A percentile compares a stretch with the other conserved stretches of the same genome.
Evolutionary conservation across 1,284 basidiomycete genomes (phyloP).

Genomic region (Cutaneotrichosporon cutaneum): DNA sequence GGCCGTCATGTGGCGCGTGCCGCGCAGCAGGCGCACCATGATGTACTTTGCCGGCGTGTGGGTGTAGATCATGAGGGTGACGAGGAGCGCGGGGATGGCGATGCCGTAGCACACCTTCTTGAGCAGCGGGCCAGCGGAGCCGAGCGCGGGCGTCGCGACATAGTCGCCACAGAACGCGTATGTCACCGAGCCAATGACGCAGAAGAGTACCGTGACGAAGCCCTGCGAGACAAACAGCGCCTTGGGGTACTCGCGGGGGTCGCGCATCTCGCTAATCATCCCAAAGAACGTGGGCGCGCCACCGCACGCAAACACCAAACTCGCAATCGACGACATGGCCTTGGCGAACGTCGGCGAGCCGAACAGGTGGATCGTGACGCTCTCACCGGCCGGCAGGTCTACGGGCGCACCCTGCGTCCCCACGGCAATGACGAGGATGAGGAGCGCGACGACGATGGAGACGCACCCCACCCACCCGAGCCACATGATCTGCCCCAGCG

Average conservation of each 20-base stretch:
- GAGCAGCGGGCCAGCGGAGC: slow-evolving; percentile 35
- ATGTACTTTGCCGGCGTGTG: slow-evolving; percentile 38
- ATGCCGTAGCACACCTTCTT: slow-evolving; percentile 47
- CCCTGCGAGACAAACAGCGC: slow-evolving; percentile 29
- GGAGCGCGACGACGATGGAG: slow-evolving; percentile 41
- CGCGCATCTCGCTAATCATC: slow-evolving; percentile 44
- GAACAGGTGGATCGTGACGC: slow-evolving; percentile 30
- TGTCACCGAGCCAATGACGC: slow-evolving; percentile 13
- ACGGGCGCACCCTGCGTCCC: slow-evolving; percentile 43
- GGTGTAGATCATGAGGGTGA: slow-evolving; percentile 28
- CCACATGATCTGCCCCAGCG: slow-evolving; percentile 47
- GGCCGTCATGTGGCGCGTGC: slow-evolving; percentile 31
- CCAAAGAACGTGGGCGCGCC: slow-evolving; percentile 34
- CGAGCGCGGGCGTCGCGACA: slow-evolving; percentile 36
- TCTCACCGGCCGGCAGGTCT: slow-evolving; percentile 32
- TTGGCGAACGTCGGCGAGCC: slow-evolving; percentile 32
- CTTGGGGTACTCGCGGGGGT: slow-evolving; percentile 33
- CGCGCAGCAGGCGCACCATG: slow-evolving; percentile 35
- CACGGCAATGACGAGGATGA: slow-evolving; percentile 50
- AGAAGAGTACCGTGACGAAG: slow-evolving; percentile 16
- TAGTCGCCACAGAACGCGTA: slow-evolving; percentile 33
- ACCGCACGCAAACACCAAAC: slow-evolving; percentile 32
- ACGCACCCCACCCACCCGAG: slow-evolving; percentile 47
- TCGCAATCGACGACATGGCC: slow-evolving; percentile 41
- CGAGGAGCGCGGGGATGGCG: slow-evolving; percentile 45